A percentile compares a stretch with the other conserved stretches of the same genome.
These are phyloP conservation scores for Paraleonurus japonicus DNA, from an alignment of 257 asterid species.

Conservation along the genomic window DNA sequence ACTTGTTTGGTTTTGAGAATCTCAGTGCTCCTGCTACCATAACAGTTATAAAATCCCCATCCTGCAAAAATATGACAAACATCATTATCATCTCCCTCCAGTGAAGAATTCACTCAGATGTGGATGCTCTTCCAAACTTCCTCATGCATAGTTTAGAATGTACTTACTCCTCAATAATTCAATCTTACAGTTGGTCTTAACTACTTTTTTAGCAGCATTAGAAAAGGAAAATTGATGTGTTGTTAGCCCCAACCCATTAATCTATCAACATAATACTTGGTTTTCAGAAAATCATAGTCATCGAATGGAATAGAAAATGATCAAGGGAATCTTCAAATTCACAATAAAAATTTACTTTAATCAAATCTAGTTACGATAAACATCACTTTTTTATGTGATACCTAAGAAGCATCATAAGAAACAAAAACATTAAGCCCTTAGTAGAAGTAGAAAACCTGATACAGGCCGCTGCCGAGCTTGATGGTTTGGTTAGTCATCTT, in stretches of 20 bases:
- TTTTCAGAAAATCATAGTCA: background rate
- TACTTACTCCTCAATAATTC: background rate
- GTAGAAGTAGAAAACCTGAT: slow-evolving; percentile 54
- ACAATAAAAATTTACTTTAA: background rate
- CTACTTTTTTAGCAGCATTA: background rate
- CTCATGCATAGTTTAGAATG: background rate
- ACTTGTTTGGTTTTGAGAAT: slow-evolving; percentile 78
- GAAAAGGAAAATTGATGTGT: background rate
- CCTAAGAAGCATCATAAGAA: background rate
- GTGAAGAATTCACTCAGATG: background rate
- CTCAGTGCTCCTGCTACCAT: slow-evolving; percentile 74
- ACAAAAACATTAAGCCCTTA: slow-evolving; percentile 30
- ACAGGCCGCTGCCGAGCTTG: slow-evolving; percentile 93
- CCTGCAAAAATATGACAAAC: slow-evolving; percentile 41
- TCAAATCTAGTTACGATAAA: background rate
- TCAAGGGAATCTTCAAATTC: background rate
- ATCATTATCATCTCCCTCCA: background rate
- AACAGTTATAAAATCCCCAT: slow-evolving; percentile 66
- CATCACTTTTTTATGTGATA: background rate
- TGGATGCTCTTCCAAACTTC: slow-evolving; percentile 10
- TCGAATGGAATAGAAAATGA: background rate
- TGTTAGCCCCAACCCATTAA: background rate
- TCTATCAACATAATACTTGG: background rate
- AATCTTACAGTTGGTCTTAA: background rate
- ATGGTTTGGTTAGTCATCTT: slow-evolving; percentile 63